Base-by-base conservation (phyloP, 768 basidiomycete species). In the Megacollybia marginata region DNA sequence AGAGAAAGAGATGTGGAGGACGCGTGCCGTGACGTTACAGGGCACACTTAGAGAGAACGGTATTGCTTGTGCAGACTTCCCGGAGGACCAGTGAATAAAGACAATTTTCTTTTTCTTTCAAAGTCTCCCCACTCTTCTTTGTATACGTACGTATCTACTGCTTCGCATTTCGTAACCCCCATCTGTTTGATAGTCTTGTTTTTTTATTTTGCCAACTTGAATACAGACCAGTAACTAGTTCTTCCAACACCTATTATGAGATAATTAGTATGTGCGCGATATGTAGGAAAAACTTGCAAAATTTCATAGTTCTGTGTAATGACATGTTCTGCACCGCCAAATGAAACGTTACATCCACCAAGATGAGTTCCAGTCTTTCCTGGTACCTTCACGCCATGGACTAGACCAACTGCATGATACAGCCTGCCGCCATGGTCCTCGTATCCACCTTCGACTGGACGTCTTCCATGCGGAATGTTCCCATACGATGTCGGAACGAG, bases 321-420 rank as follows among this genome's bases (percentile, higher is more conserved):
- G n/a, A 56, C 33, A 50, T 70, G 58, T 55, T 79, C 78, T 12
- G 46, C 57, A 0, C 78, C 78, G 33, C 69, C 73, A 51, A 76
- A 77, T 1, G 74, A 60, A 38, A 77, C 62, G 58, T 74, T 70
- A 42, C 5, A 47, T 33, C 66, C 78, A 19, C 51, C 85, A 85
- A 90, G 65, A 65, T 90, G 88, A 52, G 75, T 69, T 1, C 78
- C 82, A 1, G 81, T 76, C 67, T 90, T 90, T 2, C 87, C 88
- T 5, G 86, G 87, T n/a, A 89, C 80, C 34, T 57, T 67, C 11
- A 80, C 59, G 0, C 76, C 78, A 33, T 74, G 62, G 44, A 87
- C 65, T 1, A 51, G 52, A 3, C 71, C 82, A 23, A 82, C 58
- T 0, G 79, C 88, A 59, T 91, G 88, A 54, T 84, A 90, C 42